phyloP scores from a whole-genome alignment of 805 yeast species.

The Yamadazyma kitorensis region DNA sequence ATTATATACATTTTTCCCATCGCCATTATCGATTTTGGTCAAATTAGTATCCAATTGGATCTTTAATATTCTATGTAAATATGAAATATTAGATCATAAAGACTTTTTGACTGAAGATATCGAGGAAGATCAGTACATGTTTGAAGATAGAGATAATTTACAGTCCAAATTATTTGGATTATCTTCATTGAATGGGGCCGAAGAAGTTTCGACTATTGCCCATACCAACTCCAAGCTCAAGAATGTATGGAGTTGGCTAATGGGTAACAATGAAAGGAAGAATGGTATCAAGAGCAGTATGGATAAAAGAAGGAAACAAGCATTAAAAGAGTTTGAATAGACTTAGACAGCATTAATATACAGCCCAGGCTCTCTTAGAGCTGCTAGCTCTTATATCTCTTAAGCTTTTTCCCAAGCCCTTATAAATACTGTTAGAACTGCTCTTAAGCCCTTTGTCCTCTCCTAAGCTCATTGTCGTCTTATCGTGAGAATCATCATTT shows the following conservation, averaged over 20 bases:
- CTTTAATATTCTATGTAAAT: constrained; percentile 20
- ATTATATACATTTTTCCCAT: constrained; percentile 40
- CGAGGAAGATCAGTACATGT: constrained; percentile 18
- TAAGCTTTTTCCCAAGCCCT: too few species aligned
- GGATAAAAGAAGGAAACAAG: constrained; percentile 41
- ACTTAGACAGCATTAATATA: too few species aligned
- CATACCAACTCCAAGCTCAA: constrained; percentile 22
- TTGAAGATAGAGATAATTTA: constrained; percentile 30
- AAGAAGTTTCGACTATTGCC: constrained; percentile 30
- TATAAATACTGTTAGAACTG: too few species aligned
- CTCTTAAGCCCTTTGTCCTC: too few species aligned
- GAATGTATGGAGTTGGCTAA: constrained; percentile 24
- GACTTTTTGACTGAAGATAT: constrained; percentile 19
- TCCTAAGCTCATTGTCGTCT: too few species aligned
- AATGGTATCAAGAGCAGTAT: constrained; percentile 24
- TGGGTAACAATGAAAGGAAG: constrained; percentile 10
- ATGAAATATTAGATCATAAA: constrained; percentile 18
- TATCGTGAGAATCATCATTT: too few species aligned
- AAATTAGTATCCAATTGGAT: constrained; percentile 15
- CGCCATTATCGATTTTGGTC: constrained; percentile 31
- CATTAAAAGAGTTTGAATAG: constrained; percentile 38
- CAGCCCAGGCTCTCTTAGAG: too few species aligned
- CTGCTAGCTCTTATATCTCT: too few species aligned
- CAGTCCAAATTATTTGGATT: constrained; percentile 38
- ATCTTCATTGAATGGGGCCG: constrained; percentile 41